phyloP scores from a whole-genome alignment of 2,329 filamentous ascomycete genomes.

The Xylariaceae sp. region DNA sequence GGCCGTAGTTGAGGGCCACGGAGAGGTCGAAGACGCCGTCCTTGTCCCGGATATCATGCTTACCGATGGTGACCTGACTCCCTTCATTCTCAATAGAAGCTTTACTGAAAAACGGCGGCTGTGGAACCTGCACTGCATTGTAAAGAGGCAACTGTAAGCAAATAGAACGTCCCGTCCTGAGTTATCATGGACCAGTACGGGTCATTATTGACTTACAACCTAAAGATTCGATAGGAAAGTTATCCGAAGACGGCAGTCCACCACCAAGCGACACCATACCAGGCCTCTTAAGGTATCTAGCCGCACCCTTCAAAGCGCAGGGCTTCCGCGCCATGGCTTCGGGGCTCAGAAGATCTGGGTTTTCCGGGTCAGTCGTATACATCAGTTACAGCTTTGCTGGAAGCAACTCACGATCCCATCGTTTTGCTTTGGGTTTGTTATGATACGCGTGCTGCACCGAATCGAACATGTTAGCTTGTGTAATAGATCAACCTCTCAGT shows the following conservation, averaged over 20 bases:
- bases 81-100: background rate
- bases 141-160: conserved; percentile 1
- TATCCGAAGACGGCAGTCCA: conserved; percentile 80
- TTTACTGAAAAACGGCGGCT: conserved; percentile 14
- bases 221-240: conserved; percentile 86
- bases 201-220: conserved; percentile 33
- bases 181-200: background rate
- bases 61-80: conserved; percentile 59
- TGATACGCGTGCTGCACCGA: conserved; percentile 39
- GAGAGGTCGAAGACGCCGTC: conserved; percentile 64
- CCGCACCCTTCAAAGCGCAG: conserved; percentile 78
- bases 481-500: background rate
- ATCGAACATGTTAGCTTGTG: conserved; percentile 18
- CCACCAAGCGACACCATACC: conserved; percentile 90
- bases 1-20: conserved; percentile 89
- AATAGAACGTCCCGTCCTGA: background rate
- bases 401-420: conserved; percentile 72
- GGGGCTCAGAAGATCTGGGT: conserved; percentile 52
- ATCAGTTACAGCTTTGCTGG: too few relatives aligned
- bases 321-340: conserved; percentile 60
- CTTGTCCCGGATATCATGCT: conserved; percentile 65
- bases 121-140: conserved; percentile 12
- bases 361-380: conserved; percentile 15
- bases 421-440: conserved; percentile 70
- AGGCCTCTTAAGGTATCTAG: conserved; percentile 71